Percentiles rank a stretch among this genome's conserved stretches.
These are phyloP conservation scores for Flaveria linearis DNA, from an alignment of 129 eudicot genomes.

Conservation along the genomic window DNA sequence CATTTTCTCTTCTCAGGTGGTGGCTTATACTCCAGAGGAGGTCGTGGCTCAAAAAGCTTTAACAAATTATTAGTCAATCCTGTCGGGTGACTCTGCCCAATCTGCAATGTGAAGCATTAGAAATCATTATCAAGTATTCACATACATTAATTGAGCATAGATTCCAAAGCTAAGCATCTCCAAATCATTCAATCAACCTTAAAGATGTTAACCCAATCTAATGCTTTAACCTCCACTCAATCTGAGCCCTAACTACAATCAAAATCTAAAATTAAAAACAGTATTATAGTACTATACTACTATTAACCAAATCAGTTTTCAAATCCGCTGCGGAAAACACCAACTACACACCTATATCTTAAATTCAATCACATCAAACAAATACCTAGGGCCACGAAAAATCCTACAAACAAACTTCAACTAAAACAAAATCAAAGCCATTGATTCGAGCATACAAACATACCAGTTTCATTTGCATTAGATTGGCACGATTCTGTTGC, in stretches of 20 bases:
- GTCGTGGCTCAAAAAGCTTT: constrained; percentile 91
- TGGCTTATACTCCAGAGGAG: constrained; percentile 90
- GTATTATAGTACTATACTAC: background rate
- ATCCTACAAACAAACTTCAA: constrained; percentile 22
- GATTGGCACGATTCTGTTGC: constrained; percentile 87
- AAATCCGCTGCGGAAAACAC: constrained; percentile 1
- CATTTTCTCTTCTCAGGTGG: constrained; percentile 98
- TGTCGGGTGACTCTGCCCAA: constrained; percentile 96
- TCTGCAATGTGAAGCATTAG: constrained; percentile 43
- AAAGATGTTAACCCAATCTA: background rate
- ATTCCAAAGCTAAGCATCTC: background rate
- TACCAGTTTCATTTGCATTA: constrained; percentile 92
- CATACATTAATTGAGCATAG: background rate
- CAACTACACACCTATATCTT: background rate
- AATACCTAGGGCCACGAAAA: constrained; percentile 23
- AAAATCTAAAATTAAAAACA: background rate
- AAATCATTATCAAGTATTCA: constrained; percentile 8
- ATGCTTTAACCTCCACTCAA: background rate
- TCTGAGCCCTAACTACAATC: constrained; percentile 10
- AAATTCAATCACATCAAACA: constrained; percentile 3
- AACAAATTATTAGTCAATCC: constrained; percentile 77
- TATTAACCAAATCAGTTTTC: constrained; percentile 1
- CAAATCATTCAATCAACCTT: background rate
- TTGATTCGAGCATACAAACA: background rate
- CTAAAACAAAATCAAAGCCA: constrained; percentile 14